Conservation (phyloP, 331 rosid genomes). For the Malus hybrid region DNA sequence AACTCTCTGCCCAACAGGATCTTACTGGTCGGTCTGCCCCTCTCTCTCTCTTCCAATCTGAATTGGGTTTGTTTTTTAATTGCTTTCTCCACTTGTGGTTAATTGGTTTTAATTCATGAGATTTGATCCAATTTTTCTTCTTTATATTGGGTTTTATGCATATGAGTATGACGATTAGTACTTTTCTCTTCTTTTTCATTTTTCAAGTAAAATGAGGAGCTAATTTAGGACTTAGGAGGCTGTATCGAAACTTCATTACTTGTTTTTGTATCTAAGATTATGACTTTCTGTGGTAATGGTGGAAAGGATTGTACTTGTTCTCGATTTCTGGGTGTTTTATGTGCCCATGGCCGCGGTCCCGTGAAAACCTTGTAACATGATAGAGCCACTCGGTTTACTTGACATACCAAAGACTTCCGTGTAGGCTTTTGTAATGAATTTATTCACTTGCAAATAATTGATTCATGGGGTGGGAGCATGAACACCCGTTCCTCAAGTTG, state of each 20-base stretch:
- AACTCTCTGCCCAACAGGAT: conserved; percentile 53
- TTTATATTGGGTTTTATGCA: neutral
- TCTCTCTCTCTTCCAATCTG: no score
- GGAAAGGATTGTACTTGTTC: neutral
- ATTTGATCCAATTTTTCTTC: neutral
- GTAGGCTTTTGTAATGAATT: neutral
- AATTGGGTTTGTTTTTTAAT: neutral
- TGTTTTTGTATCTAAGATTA: neutral
- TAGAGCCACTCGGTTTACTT: no score
- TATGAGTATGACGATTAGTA: neutral
- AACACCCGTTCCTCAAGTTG: neutral
- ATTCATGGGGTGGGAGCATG: neutral
- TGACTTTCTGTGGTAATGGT: neutral
- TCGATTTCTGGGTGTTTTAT: neutral
- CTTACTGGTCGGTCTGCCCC: conserved; percentile 36
- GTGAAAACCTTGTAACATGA: neutral
- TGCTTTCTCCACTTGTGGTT: neutral
- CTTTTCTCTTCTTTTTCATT: neutral
- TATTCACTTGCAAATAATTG: neutral
- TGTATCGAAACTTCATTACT: neutral
- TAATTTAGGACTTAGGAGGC: neutral
- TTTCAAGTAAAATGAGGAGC: neutral
- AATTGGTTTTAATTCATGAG: neutral
- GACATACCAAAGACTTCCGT: neutral
- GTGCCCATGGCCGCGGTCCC: no score